Evolutionary conservation across 2,329 filamentous ascomycete species (phyloP), one percentile per base, ranked within the genome.

Genomic region (Lachnellula arida): DNA sequence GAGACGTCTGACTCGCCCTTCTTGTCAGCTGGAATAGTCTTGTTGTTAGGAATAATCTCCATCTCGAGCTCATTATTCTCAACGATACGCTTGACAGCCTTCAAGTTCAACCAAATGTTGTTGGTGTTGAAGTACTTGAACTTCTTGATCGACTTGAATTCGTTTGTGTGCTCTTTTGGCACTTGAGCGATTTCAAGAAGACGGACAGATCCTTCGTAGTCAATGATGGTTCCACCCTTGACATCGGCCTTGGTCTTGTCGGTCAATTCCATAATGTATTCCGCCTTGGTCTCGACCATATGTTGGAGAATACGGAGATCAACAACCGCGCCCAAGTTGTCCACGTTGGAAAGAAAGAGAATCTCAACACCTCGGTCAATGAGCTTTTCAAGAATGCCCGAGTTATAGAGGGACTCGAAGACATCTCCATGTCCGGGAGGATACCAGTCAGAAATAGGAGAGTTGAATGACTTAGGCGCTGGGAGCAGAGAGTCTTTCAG

Each of bases 81-180:
- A 7, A 99, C 94, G 53, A 99, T 91, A 59, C 94, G 92, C 88
- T 97, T 97, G 78, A 99, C 89, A 66, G 94, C 94, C 73, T 90
- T 87, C 68, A 97, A 83, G 80, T 96, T 96, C 82, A 99, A 89
- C 94, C 94, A 99, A 78, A 99, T 97, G 85, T 99, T 99, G 89
- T 99, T 99, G 77, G 94, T 99, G 86, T 99, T 99, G 88, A 99
- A 99, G 86, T 99, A 99, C 84, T 96, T 97, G 88, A 99, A 99
- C 84, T 99, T 99, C 88, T 99, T 99, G 83, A 99, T 99, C 49
- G 92, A 97, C 87, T 99, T 99, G 90, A 99, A 99, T 80, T 99
- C 94, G 79, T 99, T 97, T 74, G 94, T 90, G 78, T 99, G 94
- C 81, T 99, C 91, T 86, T 97, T 99, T 77, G 94, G 94, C 37